Base-by-base conservation (phyloP, 2,329 filamentous ascomycete genomes). In the Dothiorella sarmentorum region DNA sequence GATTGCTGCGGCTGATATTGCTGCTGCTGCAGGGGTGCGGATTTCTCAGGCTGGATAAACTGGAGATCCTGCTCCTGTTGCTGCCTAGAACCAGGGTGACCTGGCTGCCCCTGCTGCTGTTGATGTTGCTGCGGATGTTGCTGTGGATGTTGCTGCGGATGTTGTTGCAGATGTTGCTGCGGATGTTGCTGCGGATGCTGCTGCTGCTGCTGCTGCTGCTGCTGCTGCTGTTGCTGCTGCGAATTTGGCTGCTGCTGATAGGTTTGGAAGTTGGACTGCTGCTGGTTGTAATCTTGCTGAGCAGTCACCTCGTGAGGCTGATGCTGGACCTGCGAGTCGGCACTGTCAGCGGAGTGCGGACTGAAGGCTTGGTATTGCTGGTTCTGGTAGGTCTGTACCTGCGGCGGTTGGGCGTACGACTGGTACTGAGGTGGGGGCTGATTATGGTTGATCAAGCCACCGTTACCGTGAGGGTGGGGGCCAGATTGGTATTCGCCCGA, bases 401-500 rank as follows among this genome's bases (percentile, higher is more conserved):
- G 45, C 26, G 44, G 37, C 35, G 24, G 43, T 22, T 47, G 56
- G 18, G 56, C 15, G 56, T 58, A 49, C 33, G 31, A 29, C 26
- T 58, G 58, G 33, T 56, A 56, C 10, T 53, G 49, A 4, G 44
- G 56, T 37, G 56, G 58, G 40, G 58, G 51, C 43, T 38, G 58
- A 29, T 35, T 27, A 13, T 49, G 33, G 29, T 24, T 33, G 59
- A 31, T 58, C 26, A 55, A 47, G 55, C 53, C 51, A 53, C 55
- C 47, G 42, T 63, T 63, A 53, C 70, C 67, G 58, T 71, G 69
- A 64, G 69, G 66, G 55, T 72, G 69, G 44, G 71, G 67, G 67
- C 71, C 72, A 67, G 73, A 73, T 60, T 73, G 67, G 72, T 73
- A 60, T 69, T 70, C 71, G 68, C 71, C 70, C 66, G 70, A 68